Conservation (phyloP, 1,284 basidiomycete genomes). For the Cryptococcus hybrid region DNA sequence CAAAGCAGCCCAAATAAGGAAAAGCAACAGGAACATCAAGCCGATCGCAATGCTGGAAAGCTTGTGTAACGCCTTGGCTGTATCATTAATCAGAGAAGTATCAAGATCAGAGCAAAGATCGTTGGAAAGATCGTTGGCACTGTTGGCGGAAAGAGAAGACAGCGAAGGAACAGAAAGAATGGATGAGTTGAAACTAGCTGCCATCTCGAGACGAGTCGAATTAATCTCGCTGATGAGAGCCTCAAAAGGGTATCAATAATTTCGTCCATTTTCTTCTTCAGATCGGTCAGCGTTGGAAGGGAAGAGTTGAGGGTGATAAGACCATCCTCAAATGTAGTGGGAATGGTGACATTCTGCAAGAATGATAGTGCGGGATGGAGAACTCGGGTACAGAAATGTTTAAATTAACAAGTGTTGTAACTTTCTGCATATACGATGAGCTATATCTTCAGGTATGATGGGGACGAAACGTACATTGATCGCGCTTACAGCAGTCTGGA, state of each 20-base stretch:
- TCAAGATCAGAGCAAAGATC: constrained; percentile 70
- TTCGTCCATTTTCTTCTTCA: constrained; percentile 68
- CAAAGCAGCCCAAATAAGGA: constrained; percentile 42
- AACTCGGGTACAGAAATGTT: constrained; percentile 68
- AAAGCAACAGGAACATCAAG: constrained; percentile 56
- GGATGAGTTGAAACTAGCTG: constrained; percentile 64
- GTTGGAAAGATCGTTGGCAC: constrained; percentile 20
- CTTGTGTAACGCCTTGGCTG: constrained; percentile 70
- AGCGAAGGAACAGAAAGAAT: constrained; percentile 65
- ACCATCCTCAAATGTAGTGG: constrained; percentile 70
- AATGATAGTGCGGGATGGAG: constrained; percentile 64
- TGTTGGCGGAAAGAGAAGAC: constrained; percentile 20
- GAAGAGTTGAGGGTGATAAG: constrained; percentile 73
- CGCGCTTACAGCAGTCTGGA: constrained; percentile 62
- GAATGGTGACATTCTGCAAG: constrained; percentile 76
- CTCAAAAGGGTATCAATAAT: constrained; percentile 79
- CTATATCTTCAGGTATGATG: neutral
- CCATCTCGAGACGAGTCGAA: constrained; percentile 64
- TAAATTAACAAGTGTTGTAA: constrained; percentile 62
- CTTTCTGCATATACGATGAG: neutral
- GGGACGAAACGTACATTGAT: constrained; percentile 57
- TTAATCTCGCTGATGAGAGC: constrained; percentile 82
- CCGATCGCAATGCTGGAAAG: constrained; percentile 72
- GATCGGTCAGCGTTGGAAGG: constrained; percentile 72
- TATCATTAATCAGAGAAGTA: constrained; percentile 76